Conservation (phyloP, 73 alveolate genomes). For the Tetrahymena thermophila region DNA sequence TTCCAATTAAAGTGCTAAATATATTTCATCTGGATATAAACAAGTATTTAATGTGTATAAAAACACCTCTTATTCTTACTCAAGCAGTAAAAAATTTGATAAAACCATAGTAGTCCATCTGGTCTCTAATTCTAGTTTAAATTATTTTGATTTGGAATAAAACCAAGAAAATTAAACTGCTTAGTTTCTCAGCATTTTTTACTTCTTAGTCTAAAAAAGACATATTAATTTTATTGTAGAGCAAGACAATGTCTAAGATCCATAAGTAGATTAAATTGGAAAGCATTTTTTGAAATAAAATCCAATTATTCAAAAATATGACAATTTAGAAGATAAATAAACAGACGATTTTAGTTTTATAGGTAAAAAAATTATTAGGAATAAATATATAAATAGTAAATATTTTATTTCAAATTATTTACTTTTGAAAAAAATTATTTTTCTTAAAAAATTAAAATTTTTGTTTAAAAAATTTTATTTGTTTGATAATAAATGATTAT, state of each 20-base stretch:
- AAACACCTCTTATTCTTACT: neutral
- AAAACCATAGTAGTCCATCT: neutral
- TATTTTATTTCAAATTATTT: too few relatives aligned
- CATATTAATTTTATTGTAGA: neutral
- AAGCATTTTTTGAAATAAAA: too few relatives aligned
- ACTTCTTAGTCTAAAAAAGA: neutral
- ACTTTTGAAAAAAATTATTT: too few relatives aligned
- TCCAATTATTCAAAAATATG: too few relatives aligned
- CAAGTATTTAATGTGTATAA: neutral
- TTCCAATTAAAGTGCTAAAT: neutral
- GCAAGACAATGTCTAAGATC: neutral
- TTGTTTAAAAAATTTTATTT: too few relatives aligned
- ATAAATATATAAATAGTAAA: too few relatives aligned
- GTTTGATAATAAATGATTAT: too few relatives aligned
- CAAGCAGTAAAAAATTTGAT: neutral
- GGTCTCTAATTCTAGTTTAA: neutral
- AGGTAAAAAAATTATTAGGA: too few relatives aligned
- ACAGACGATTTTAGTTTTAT: too few relatives aligned
- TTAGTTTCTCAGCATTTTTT: neutral
- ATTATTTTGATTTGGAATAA: neutral
- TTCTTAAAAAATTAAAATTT: too few relatives aligned
- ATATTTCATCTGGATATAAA: neutral
- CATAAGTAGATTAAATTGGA: neutral
- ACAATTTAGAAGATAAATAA: too few relatives aligned
- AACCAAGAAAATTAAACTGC: neutral